Evolutionary conservation across 2,329 filamentous ascomycete species (phyloP).

Genomic region (Phaeosphaeria sp.): DNA sequence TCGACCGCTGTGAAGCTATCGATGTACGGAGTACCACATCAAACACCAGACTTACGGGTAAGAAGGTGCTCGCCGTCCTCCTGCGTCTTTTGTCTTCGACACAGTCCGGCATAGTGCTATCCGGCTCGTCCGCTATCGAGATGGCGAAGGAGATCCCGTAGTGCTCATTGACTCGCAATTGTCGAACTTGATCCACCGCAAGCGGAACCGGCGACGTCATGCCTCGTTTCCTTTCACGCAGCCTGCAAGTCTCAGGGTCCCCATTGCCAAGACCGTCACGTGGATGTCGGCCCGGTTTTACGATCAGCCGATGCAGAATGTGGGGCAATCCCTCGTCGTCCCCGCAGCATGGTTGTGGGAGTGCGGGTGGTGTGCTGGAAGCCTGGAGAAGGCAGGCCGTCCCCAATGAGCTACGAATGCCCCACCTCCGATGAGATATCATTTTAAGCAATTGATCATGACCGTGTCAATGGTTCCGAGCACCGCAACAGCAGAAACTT

Average conservation of each 20-base stretch:
- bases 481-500: constrained; percentile 11
- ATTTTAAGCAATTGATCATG: constrained; percentile 7
- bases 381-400: constrained; percentile 14
- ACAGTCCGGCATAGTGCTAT: neutral
- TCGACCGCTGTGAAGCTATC: neutral
- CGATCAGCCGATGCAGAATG: constrained; percentile 17
- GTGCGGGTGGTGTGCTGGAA: constrained; percentile 3
- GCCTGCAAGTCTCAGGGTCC: constrained; percentile 10
- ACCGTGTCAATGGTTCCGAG: neutral
- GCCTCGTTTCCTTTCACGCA: neutral
- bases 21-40: neutral
- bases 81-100: neutral
- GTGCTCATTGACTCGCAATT: neutral
- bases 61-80: neutral
- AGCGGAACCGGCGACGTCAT: neutral
- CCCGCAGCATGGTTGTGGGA: constrained; percentile 17
- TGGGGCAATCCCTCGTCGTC: constrained; percentile 22
- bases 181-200: neutral
- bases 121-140: neutral
- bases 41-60: neutral
- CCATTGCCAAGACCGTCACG: neutral
- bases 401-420: constrained; percentile 13
- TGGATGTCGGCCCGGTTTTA: constrained; percentile 6
- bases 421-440: constrained; percentile 21
- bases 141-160: neutral